A percentile compares a stretch with the other conserved stretches of the same genome.
Evolutionary conservation across 176 grass and related monocot species (phyloP).

Genomic region (Oryza meridionalis): DNA sequence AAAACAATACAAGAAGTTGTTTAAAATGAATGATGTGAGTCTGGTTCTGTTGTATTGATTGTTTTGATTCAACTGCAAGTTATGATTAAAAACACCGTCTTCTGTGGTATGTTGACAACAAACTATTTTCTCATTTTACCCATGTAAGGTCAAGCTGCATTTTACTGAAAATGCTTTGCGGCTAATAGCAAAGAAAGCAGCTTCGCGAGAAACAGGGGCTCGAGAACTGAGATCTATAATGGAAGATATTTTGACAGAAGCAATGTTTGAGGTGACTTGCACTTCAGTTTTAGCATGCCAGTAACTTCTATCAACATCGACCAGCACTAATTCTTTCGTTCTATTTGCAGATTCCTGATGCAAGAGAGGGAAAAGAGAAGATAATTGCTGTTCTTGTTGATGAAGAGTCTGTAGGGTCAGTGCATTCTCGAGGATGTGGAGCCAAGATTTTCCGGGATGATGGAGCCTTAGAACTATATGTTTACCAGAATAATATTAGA

Average conservation of each 20-base stretch:
- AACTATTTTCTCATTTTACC: background rate
- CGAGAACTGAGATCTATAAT: conserved; percentile 56
- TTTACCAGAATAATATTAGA: conserved; percentile 42
- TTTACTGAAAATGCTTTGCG: conserved; percentile 56
- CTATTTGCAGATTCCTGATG: conserved; percentile 54
- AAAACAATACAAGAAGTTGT: conserved; percentile 74
- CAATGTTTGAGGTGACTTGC: conserved; percentile 70
- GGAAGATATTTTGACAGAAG: conserved; percentile 70
- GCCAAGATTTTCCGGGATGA: conserved; percentile 64
- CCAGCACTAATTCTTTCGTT: conserved; percentile 20
- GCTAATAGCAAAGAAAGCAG: conserved; percentile 63
- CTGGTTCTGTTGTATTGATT: background rate
- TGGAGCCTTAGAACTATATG: conserved; percentile 60
- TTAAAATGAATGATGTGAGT: conserved; percentile 79
- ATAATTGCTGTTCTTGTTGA: conserved; percentile 74
- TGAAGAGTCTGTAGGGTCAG: conserved; percentile 59
- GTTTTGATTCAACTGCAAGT: background rate
- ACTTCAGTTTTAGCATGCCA: background rate
- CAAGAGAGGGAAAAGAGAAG: conserved; percentile 52
- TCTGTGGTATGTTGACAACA: background rate
- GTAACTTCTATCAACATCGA: background rate
- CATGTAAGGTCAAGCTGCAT: conserved; percentile 60
- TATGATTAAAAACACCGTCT: background rate
- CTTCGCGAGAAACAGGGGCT: conserved; percentile 44
- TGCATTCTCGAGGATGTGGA: conserved; percentile 38